Evolutionary conservation across 768 basidiomycete genomes (phyloP).

Genomic region (Postia placenta): DNA sequence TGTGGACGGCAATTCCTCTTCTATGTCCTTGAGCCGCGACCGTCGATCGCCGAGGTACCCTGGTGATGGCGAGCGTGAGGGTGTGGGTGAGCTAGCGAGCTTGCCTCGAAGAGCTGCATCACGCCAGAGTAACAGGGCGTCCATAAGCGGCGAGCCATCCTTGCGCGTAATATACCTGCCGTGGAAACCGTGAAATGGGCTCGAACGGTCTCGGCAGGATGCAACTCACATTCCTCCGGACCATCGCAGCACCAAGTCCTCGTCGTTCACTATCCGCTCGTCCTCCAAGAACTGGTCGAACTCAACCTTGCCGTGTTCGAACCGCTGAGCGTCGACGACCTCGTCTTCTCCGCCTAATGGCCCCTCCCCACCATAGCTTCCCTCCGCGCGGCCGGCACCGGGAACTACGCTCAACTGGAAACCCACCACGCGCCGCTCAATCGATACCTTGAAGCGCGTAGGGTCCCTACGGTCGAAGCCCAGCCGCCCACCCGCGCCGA

Average conservation of each 20-base stretch:
- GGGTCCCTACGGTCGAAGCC: slow-evolving; percentile 55
- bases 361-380: slow-evolving; percentile 11
- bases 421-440: slow-evolving; percentile 51
- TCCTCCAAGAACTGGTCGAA: slow-evolving; percentile 64
- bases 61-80: slow-evolving; percentile 30
- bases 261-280: slow-evolving; percentile 51
- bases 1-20: slow-evolving; percentile 19
- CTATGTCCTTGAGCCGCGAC: slow-evolving; percentile 17
- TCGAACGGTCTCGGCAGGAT: background rate
- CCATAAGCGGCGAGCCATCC: slow-evolving; percentile 71
- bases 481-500: slow-evolving; percentile 51
- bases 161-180: slow-evolving; percentile 70
- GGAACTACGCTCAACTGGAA: slow-evolving; percentile 70
- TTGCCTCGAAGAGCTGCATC: slow-evolving; percentile 27
- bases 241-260: slow-evolving; percentile 72
- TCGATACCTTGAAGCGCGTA: slow-evolving; percentile 55
- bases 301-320: slow-evolving; percentile 57
- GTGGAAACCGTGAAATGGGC: background rate
- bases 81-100: slow-evolving; percentile 20
- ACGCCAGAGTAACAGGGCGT: slow-evolving; percentile 70
- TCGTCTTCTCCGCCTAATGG: slow-evolving; percentile 34
- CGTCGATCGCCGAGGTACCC: slow-evolving; percentile 28
- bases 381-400: slow-evolving; percentile 12
- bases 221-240: slow-evolving; percentile 51
- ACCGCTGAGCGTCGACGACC: slow-evolving; percentile 47